These are phyloP conservation scores for Kwoniella sp. DNA, from an alignment of 768 basidiomycete genomes.

Conservation along the genomic window DNA sequence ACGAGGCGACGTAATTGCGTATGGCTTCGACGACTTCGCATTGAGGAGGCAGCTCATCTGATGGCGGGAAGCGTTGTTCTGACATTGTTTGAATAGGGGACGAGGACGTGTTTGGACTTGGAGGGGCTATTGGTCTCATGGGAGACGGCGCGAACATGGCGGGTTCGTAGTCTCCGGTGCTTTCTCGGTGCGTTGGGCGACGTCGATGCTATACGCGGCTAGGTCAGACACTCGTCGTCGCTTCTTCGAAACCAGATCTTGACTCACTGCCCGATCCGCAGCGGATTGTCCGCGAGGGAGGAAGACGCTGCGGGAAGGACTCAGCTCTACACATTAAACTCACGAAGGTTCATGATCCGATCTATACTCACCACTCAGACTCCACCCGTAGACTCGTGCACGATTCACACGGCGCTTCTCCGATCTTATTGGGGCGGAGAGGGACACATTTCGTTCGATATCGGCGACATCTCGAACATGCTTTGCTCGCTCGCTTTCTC, in stretches of 20 bases:
- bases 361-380: conserved; percentile 15
- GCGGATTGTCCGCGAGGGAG: conserved; percentile 21
- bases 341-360: too few relatives aligned
- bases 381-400: conserved; percentile 8
- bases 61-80: not conserved
- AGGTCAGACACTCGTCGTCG: too few relatives aligned
- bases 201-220: too few relatives aligned
- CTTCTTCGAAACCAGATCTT: too few relatives aligned
- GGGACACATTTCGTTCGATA: conserved; percentile 25
- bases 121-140: conserved; percentile 3
- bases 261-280: conserved; percentile 18
- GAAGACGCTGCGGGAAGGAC: conserved; percentile 4
- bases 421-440: not conserved
- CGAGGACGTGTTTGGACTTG: not conserved
- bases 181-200: not conserved
- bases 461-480: conserved; percentile 21
- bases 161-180: not conserved
- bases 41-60: conserved; percentile 12
- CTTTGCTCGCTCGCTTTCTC: conserved; percentile 21
- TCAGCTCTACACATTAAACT: too few relatives aligned
- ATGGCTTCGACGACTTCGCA: conserved; percentile 22
- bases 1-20: conserved; percentile 20
- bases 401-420: conserved; percentile 13
- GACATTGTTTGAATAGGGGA: not conserved
- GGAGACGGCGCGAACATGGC: not conserved